phyloP scores from a whole-genome alignment of 805 yeast genomes.

The Candida peoriensis region DNA sequence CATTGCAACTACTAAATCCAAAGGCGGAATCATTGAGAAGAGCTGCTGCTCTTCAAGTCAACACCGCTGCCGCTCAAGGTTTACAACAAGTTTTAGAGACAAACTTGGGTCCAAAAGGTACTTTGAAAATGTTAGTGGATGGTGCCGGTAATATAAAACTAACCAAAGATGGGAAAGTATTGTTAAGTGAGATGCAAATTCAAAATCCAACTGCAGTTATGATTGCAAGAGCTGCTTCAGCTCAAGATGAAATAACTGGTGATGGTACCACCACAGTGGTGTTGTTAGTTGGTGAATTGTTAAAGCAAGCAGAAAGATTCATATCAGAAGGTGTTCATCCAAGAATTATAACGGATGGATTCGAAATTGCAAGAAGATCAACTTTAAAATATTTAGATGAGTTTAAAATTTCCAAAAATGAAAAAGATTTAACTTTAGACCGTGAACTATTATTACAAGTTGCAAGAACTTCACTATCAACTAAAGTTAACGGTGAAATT shows the following conservation, averaged over 20 bases:
- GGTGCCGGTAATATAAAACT: slow-evolving; percentile 94
- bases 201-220: slow-evolving; percentile 85
- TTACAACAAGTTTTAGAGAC: slow-evolving; percentile 87
- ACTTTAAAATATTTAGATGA: slow-evolving; percentile 63
- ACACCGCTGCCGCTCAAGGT: slow-evolving; percentile 95
- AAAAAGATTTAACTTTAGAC: slow-evolving; percentile 42
- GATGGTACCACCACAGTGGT: slow-evolving; percentile 98
- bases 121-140: slow-evolving; percentile 92
- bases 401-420: slow-evolving; percentile 46
- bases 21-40: slow-evolving; percentile 97
- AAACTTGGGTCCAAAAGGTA: slow-evolving; percentile 95
- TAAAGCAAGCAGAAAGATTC: slow-evolving; percentile 91
- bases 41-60: slow-evolving; percentile 91
- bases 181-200: slow-evolving; percentile 94
- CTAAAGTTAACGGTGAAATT: slow-evolving; percentile 77
- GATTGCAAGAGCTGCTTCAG: slow-evolving; percentile 96
- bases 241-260: slow-evolving; percentile 99
- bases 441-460: slow-evolving; percentile 88
- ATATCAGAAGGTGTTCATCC: slow-evolving; percentile 95
- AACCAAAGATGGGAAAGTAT: slow-evolving; percentile 95
- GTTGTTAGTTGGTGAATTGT: slow-evolving; percentile 86
- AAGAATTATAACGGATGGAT: slow-evolving; percentile 89
- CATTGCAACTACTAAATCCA: slow-evolving; percentile 87
- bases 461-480: slow-evolving; percentile 82
- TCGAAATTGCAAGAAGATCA: slow-evolving; percentile 81